phyloP scores from a whole-genome alignment of 129 eudicot genomes.

The Apium graveolens region DNA sequence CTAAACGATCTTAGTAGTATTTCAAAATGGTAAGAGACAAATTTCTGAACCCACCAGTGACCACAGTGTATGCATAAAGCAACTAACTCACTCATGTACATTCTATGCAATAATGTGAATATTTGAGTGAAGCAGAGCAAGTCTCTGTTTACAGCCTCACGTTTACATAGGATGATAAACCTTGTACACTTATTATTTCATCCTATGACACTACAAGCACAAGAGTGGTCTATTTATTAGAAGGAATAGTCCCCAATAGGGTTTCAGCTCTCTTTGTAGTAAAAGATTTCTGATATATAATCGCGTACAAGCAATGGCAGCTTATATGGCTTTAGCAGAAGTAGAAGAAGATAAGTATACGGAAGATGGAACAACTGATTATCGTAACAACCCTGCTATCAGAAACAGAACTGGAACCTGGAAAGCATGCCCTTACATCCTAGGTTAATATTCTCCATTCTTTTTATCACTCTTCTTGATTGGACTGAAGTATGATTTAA shows the following conservation, averaged over 20 bases:
- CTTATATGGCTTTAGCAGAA: neutral
- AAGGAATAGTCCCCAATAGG: neutral
- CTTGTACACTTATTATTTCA: neutral
- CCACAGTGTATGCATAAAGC: too few species aligned
- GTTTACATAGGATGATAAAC: neutral
- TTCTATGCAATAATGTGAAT: too few species aligned
- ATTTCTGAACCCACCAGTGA: too few species aligned
- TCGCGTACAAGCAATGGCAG: neutral
- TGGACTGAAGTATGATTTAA: too few species aligned
- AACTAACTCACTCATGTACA: too few species aligned
- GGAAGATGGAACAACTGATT: constrained; percentile 67
- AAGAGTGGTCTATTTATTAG: neutral
- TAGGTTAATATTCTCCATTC: constrained; percentile 29
- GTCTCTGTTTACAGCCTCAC: neutral
- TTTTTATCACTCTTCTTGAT: neutral
- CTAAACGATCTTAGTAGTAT: too few species aligned
- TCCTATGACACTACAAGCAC: neutral
- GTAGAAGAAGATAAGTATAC: constrained; percentile 40
- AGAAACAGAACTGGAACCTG: constrained; percentile 71
- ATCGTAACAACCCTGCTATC: constrained; percentile 50
- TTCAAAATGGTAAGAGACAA: too few species aligned
- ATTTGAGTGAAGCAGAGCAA: neutral
- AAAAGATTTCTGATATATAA: neutral
- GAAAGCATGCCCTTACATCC: constrained; percentile 90
- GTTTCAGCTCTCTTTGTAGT: neutral